Base-by-base conservation (phyloP, 2,329 filamentous ascomycete genomes). In the Blumeriella jaapii region DNA sequence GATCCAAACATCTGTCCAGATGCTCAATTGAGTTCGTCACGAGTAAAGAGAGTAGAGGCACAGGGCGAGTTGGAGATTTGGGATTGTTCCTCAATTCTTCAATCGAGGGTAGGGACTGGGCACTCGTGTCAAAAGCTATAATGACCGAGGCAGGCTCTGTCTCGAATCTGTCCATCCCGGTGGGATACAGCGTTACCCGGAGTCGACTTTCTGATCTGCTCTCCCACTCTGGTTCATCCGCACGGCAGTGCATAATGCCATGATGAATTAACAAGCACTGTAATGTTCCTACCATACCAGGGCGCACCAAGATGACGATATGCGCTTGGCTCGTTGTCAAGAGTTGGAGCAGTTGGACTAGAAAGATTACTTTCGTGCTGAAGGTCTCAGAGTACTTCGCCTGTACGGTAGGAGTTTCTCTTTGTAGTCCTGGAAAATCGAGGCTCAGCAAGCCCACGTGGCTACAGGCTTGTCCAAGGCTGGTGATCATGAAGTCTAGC, bases 311-410 rank as follows among this genome's bases (percentile, higher is more conserved):
- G 15, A 79, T 63, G 10, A 75, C 54, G 6, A 78, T 53, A 22
- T 63, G 67, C 23, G 61, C 63, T 8, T 65, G 58, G 9, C 57
- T 52, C 11, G 57, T 53, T n/a, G 52, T 49, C 8, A 75, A 49
- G 6, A 54, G 49, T 13, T 65, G 57, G 18, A 77, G 50, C 3
- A 79, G 57, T 42, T 75, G 70, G 28, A 62, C 66, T 5, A 77
- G 47, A 45, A 79, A 78, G 19, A 63, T 65, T 45, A 70, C 73
- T 45, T 79, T 79, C 36, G 69, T 59, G 52, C 74, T 78, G 7
- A 69, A 66, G 34, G 66, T 66, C 36, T 66, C 62, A 2, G 66
- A 63, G 44, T 73, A 69, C 48, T 66, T 74, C 3, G 51, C 52
- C 45, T 65, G 64, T 34, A 63, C 57, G 14, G 65, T 60, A 3